Base-by-base conservation (phyloP, 164 flowering plant species). In the Liquidambar formosana region DNA sequence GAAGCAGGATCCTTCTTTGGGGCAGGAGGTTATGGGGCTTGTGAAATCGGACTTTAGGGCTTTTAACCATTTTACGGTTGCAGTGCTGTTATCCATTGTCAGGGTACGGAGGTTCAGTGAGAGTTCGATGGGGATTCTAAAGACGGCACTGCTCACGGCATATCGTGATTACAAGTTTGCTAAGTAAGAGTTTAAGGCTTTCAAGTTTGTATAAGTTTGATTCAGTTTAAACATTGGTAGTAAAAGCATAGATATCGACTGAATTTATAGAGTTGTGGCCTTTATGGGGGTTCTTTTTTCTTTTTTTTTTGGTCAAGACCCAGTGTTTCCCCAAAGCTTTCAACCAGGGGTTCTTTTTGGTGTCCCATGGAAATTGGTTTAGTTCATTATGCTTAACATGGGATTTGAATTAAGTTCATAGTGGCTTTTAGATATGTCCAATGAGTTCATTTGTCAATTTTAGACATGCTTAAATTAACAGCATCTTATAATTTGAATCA, bases 1-100 rank as follows among this genome's bases (percentile, higher is more conserved):
- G 83, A 93, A 89, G 84, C 98, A 91, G 83, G 97, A 91, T 72
- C 94, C 91, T 44, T 84, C 90, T 0, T 57, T 93, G 64, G 97
- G 86, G 18, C 88, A 87, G 65, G 95, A 88, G 79, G 81, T 91
- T 60, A 64, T 91, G 73, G 85, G 85, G 59, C 70, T 91, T 1
- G 76, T 88, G 52, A 87, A 73, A 61, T 76, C 81, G 19, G 88
- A 87, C 79, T 63, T 78, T n/a, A 64, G 83, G 71, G 84, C 79
- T 21, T 77, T 88, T 56, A 89, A 88, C 72, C 92, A 89, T 81
- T 91, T 93, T 49, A 79, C 83, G 0, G 81, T 89, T 21, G 82
- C 84, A 6, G 81, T 91, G 48, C 59, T 91, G 75, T 67, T 91
- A 16, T 91, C 98, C 1, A 67, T 91, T 53, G 88, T 91, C 0